These are phyloP conservation scores for Yueomyces sinensis DNA, from an alignment of 805 yeast species.

Conservation along the genomic window DNA sequence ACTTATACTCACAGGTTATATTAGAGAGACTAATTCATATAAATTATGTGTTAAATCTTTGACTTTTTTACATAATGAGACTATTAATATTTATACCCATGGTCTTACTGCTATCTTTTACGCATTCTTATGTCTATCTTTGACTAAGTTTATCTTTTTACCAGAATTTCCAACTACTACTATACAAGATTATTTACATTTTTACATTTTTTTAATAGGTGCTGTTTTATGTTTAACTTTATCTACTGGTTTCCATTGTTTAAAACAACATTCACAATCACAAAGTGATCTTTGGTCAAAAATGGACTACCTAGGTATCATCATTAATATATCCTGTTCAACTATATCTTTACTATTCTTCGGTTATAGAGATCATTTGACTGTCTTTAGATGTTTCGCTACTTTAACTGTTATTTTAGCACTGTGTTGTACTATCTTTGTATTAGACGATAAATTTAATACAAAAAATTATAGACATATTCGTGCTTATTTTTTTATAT, in stretches of 20 bases:
- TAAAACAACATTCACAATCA: conserved; percentile 50
- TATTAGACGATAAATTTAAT: conserved; percentile 54
- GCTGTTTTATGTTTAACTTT: conserved; percentile 45
- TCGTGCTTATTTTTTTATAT: conserved; percentile 65
- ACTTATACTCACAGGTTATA: conserved; percentile 50
- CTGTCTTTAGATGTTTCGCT: conserved; percentile 18
- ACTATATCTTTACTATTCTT: conserved; percentile 37
- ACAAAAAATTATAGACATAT: conserved; percentile 55
- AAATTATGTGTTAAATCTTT: conserved; percentile 24
- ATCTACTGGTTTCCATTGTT: conserved; percentile 54
- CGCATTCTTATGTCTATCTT: conserved; percentile 11
- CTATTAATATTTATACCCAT: conserved; percentile 62
- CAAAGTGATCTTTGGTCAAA: conserved; percentile 49
- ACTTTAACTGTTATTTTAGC: conserved; percentile 43
- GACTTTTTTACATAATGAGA: conserved; percentile 53
- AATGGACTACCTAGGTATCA: conserved; percentile 66
- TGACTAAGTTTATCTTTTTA: conserved; percentile 18
- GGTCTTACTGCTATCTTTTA: conserved; percentile 29
- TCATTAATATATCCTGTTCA: conserved; percentile 52
- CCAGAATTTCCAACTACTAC: conserved; percentile 25
- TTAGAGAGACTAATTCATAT: conserved; percentile 32
- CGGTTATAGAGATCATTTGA: conserved; percentile 28
- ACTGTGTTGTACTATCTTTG: conserved; percentile 43
- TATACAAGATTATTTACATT: conserved; percentile 35
- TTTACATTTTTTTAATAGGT: conserved; percentile 43